Conservation (phyloP, 129 eudicot genomes). For the Chrysanthemum makinoi region DNA sequence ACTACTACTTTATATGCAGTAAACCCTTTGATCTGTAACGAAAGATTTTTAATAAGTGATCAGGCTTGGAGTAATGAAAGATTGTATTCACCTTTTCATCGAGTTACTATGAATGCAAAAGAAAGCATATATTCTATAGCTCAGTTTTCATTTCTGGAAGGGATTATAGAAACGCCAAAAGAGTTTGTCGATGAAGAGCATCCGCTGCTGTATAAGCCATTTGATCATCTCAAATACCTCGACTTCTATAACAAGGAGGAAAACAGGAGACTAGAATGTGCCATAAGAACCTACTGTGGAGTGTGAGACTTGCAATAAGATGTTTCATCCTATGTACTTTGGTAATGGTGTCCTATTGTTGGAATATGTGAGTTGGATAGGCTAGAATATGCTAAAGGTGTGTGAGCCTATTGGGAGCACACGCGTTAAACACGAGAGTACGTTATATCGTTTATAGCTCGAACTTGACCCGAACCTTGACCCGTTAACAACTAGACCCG, state of each 20-base stretch:
- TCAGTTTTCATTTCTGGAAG: conserved; percentile 63
- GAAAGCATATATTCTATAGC: conserved; percentile 61
- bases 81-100: conserved; percentile 61
- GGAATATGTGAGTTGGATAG: too few relatives aligned
- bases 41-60: background rate
- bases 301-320: conserved; percentile 33
- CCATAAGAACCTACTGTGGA: conserved; percentile 56
- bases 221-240: conserved; percentile 62
- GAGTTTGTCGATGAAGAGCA: conserved; percentile 72
- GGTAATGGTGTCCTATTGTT: conserved; percentile 7
- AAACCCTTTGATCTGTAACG: background rate
- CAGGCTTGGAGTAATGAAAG: conserved; percentile 89
- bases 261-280: conserved; percentile 51
- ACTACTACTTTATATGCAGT: background rate
- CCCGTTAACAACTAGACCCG: too few relatives aligned
- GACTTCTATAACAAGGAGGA: conserved; percentile 53
- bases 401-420: too few relatives aligned
- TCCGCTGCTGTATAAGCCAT: conserved; percentile 63
- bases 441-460: too few relatives aligned
- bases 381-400: too few relatives aligned
- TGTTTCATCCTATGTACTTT: background rate
- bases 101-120: conserved; percentile 69
- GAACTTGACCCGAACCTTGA: too few relatives aligned
- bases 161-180: conserved; percentile 57
- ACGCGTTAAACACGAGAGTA: too few relatives aligned